Conservation (phyloP, 192 early-diverging fungal genomes). For the Coemansia sp. region DNA sequence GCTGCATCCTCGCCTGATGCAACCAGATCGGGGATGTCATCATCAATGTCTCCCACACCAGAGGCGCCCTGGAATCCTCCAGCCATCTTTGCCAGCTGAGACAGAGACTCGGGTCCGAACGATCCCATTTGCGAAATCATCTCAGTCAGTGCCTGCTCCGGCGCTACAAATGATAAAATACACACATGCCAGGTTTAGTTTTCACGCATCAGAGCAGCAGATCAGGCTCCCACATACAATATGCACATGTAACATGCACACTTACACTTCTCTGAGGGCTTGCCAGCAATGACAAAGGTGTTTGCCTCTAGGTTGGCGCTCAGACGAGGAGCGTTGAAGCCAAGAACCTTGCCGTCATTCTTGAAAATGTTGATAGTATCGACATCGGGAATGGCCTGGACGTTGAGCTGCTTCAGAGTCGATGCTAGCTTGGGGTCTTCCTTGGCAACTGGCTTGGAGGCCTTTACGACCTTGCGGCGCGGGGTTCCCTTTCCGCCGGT, state of each 20-base stretch:
- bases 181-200: neutral
- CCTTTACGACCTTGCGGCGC: conserved; percentile 85
- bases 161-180: conserved; percentile 10
- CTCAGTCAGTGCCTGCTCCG: conserved; percentile 46
- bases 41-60: conserved; percentile 68
- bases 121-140: conserved; percentile 61
- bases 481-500: conserved; percentile 93
- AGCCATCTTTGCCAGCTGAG: conserved; percentile 81
- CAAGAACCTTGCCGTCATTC: conserved; percentile 87
- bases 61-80: conserved; percentile 74
- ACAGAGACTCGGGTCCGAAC: conserved; percentile 82
- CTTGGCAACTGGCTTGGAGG: conserved; percentile 57
- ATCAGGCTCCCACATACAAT: neutral
- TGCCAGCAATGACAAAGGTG: conserved; percentile 94
- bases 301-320: conserved; percentile 81
- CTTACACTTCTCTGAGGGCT: conserved; percentile 58
- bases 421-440: conserved; percentile 96
- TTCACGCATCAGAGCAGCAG: neutral
- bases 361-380: conserved; percentile 99
- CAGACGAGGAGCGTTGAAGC: conserved; percentile 86
- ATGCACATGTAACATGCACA: neutral
- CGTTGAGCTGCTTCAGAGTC: conserved; percentile 88
- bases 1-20: conserved; percentile 63
- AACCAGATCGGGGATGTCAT: conserved; percentile 95
- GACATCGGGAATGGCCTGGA: conserved; percentile 79